Evolutionary conservation across 495 filamentous ascomycete species (phyloP), one percentile per base, ranked within the genome.

Genomic region (Bacidia gigantensis): DNA sequence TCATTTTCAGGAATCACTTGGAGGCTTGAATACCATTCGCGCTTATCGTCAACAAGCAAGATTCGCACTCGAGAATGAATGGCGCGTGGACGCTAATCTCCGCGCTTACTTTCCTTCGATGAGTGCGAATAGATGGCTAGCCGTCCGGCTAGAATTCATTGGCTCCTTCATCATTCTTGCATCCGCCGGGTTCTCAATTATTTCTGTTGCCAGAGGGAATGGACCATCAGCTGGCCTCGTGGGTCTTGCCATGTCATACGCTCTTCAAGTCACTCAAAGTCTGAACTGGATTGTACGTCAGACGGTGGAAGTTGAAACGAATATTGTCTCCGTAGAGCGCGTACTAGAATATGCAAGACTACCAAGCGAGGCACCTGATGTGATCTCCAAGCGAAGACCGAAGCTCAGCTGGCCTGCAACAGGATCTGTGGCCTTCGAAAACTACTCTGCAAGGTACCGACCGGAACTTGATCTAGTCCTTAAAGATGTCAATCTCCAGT

Each of bases 271-370:
- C 62, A 99, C 93, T 18, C 84, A 87, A 62, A 93, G 89, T n/a
- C 73, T 99, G 55, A 99, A 99, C 71, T 99, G 92, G 92, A 96
- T 99, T 60, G 93, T 99, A 43, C 84, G 93, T 50, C 93, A 99
- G 70, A 95, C 92, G 2, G 93, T 99, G 14, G 93, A 99, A 68
- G 93, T 97, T 26, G 93, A 99, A 73, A 97, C 92, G 35, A 99
- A 99, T 68, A 97, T 97, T 56, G 90, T 99, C 52, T 95, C 93
- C 11, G 93, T 99, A 50, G 93, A 99, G 76, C 83, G 93, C 54
- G 87, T 97, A 40, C 81, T 97, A 53, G 93, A 99, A 68, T 99
- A 99, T 66, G 86, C 92, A 51, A 78, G 78, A 56, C 78, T 97
- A 56, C 92, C 92, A 25, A 92, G 86, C 66, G 93, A 99, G 69